Percentiles rank a stretch among this genome's conserved stretches.
phyloP scores from a whole-genome alignment of 106 monocot genomes.

The Phalaenopsis equestris region DNA sequence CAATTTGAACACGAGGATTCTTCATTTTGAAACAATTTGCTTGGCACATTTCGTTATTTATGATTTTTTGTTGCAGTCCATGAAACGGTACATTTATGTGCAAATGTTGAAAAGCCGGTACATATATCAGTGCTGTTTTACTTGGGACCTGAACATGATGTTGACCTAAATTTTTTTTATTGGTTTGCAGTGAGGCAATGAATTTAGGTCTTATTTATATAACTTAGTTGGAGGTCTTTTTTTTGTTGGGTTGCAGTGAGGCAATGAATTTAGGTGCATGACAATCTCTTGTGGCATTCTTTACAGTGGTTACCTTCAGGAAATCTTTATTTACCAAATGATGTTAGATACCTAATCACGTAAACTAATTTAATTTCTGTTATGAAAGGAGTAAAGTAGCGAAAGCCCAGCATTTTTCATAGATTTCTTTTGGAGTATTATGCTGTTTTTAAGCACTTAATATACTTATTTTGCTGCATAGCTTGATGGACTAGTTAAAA shows the following conservation, averaged over 20 bases:
- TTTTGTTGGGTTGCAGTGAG: neutral
- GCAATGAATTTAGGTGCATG: neutral
- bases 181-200: neutral
- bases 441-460: neutral
- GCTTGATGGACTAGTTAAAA: neutral
- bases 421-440: neutral
- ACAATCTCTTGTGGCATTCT: neutral
- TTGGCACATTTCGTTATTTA: neutral
- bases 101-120: neutral
- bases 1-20: neutral
- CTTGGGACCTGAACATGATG: neutral
- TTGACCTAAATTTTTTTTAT: neutral
- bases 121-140: neutral
- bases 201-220: neutral
- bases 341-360: neutral
- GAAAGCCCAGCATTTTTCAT: neutral
- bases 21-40: neutral
- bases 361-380: neutral
- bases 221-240: neutral
- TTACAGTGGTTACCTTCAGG: neutral
- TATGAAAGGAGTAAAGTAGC: neutral
- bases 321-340: neutral
- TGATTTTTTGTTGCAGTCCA: neutral
- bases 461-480: neutral
- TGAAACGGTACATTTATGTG: too few relatives aligned